These are phyloP conservation scores for Cornus suecica DNA, from an alignment of 148 eudicot genomes.

Conservation along the genomic window DNA sequence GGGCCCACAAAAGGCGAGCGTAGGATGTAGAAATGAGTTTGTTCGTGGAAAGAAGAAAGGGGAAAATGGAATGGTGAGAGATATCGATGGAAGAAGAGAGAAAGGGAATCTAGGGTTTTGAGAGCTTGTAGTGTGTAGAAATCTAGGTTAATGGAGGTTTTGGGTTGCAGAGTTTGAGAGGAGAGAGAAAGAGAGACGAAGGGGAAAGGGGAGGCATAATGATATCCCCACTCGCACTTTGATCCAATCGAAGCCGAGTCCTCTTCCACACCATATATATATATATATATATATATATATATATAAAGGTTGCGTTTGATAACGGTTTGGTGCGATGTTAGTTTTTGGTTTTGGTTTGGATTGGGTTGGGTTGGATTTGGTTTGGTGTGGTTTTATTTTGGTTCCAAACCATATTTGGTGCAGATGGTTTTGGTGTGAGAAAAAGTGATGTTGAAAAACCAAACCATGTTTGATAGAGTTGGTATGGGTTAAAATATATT, in stretches of 20 bases:
- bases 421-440: no score
- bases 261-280: background rate
- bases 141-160: slow-evolving; percentile 8
- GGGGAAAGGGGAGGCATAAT: slow-evolving; percentile 12
- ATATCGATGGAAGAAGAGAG: background rate
- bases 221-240: background rate
- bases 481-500: no score
- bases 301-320: no score
- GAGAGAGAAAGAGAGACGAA: background rate
- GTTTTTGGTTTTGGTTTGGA: no score
- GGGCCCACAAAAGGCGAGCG: background rate
- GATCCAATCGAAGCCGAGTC: slow-evolving; percentile 12
- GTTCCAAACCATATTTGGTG: no score
- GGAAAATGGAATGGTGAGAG: background rate
- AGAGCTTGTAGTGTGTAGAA: background rate
- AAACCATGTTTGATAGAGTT: no score
- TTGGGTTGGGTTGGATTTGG: no score
- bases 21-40: background rate
- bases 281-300: no score
- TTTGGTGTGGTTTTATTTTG: no score
- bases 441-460: no score
- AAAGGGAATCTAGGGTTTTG: background rate
- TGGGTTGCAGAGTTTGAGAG: slow-evolving; percentile 1
- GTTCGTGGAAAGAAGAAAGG: background rate
- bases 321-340: no score